Evolutionary conservation across 768 basidiomycete species (phyloP), one percentile per base, ranked within the genome.

Genomic region (Cytidiella melzeri): DNA sequence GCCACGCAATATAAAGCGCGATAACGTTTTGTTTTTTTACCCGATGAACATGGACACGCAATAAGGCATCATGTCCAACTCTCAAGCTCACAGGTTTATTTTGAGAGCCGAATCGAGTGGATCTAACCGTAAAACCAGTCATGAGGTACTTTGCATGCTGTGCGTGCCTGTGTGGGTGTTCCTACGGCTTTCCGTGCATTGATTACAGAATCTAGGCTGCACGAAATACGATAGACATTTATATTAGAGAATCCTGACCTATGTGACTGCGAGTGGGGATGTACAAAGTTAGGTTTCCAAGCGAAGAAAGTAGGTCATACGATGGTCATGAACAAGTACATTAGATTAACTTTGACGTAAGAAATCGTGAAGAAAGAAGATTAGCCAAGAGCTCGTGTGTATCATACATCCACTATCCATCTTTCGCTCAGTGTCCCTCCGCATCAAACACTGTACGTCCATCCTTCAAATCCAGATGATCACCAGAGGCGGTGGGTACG

Each of bases 371-470:
- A 36, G 23, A 41, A 34, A 34, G 15, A 34, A 34, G 30, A 34
- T 34, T 34, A 34, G 15, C 30, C 9, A 7, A 34, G 30, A 7
- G 30, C 15, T 7, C 30, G 30, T 7, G 15, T 43, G n/a, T 41
- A 13, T 20, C 12, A 26, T 24, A 26, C 12, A 26, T 15, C 2
- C 19, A 13, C 24, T 6, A 28, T 26, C 18, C 6, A 48, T 18
- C 19, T 18, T 7, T 27, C 44, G 51, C 56, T 55, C 60, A 57
- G 36, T 73, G 73, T 44, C 67, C 75, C 60, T 85, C 87, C 4
- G 86, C 87, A 59, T 91, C 88, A 62, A 90, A 91, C 7, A 91
- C 86, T 50, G 76, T 88, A 51, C 72, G 67, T 27, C 70, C 61
- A 26, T 68, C 66, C 21, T 69, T 66, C 18, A 74, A 57, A 6